Evolutionary conservation across 768 basidiomycete genomes (phyloP).

Genomic region (Cyathus striatus): DNA sequence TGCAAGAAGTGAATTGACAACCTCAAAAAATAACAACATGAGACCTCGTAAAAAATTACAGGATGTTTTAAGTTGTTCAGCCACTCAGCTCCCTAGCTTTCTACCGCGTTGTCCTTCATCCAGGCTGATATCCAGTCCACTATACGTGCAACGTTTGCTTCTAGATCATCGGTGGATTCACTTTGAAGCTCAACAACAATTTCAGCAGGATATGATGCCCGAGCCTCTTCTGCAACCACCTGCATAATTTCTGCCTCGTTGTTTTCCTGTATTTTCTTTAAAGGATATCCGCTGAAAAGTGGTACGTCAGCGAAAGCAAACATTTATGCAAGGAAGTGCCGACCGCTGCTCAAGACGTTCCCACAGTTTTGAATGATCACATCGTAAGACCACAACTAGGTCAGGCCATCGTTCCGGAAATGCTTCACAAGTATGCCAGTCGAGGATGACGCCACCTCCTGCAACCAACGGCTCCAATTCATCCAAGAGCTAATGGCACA

Average conservation of each 20-base stretch:
- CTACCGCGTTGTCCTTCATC: slow-evolving; percentile 34
- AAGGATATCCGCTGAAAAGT: slow-evolving; percentile 63
- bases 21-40: too few species aligned
- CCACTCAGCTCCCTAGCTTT: too few species aligned
- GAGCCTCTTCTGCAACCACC: slow-evolving; percentile 84
- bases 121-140: slow-evolving; percentile 85
- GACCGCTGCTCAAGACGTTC: slow-evolving; percentile 89
- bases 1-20: too few species aligned
- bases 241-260: slow-evolving; percentile 99
- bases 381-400: slow-evolving; percentile 87
- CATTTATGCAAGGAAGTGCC: slow-evolving; percentile 3
- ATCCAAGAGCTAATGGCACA: slow-evolving; percentile 66
- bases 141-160: slow-evolving; percentile 82
- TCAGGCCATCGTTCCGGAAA: slow-evolving; percentile 98
- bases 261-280: slow-evolving; percentile 97
- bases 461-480: slow-evolving; percentile 72
- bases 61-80: too few species aligned
- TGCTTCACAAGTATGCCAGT: slow-evolving; percentile 92
- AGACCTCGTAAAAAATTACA: too few species aligned
- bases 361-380: slow-evolving; percentile 86
- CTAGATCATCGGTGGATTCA: slow-evolving; percentile 73
- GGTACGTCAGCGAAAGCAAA: slow-evolving; percentile 3
- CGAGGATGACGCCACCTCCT: slow-evolving; percentile 77
- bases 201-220: slow-evolving; percentile 77
- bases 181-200: slow-evolving; percentile 84